Evolutionary conservation across 1,284 basidiomycete genomes (phyloP), one percentile per base, ranked within the genome.

Genomic region (Ustilago trichophora): DNA sequence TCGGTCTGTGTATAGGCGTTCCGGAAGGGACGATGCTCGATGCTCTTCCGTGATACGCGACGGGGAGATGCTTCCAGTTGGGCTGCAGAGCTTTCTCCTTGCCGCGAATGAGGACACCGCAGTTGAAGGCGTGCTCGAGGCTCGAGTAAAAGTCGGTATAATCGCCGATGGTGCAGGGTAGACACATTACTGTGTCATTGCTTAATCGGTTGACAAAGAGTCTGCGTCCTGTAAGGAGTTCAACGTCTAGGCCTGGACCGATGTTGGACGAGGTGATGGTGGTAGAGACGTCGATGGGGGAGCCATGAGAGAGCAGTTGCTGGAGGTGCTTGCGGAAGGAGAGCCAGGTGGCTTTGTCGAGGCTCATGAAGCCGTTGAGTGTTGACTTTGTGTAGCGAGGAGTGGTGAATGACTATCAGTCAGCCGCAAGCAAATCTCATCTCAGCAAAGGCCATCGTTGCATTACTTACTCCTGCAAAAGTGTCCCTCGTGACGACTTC

Each of bases 121-220:
- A 65, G 32, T 65, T 65, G 36, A 48, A 55, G 1, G 65, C 72
- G 37, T 76, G 73, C 11, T 68, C 73, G 7, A 69, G 18, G 21
- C 60, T 69, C 18, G 64, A 47, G 35, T 72, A 75, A 40, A 69
- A 76, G 44, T 75, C 73, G 27, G 68, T 57, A 22, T 75, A 75
- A 43, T 76, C 73, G 47, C 57, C 58, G 16, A 76, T 63, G 4
- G 13, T 15, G 31, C 71, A 49, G 9, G 73, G 73, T 3, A 75
- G 31, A 19, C 62, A 67, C 35, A 60, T 40, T 33, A 26, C 29
- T 8, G 65, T 57, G 21, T 35, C 21, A 12, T 9, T 6, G 4
- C 41, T 29, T 2, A 45, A 12, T 3, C 38, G 32, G 6, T n/a
- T 3, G 9, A 47, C 18, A 24, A 54, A 51, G 8, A 69, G 36